Base-by-base conservation (phyloP, 1,139 yeast species). In the Candida pseudocylindracea region DNA sequence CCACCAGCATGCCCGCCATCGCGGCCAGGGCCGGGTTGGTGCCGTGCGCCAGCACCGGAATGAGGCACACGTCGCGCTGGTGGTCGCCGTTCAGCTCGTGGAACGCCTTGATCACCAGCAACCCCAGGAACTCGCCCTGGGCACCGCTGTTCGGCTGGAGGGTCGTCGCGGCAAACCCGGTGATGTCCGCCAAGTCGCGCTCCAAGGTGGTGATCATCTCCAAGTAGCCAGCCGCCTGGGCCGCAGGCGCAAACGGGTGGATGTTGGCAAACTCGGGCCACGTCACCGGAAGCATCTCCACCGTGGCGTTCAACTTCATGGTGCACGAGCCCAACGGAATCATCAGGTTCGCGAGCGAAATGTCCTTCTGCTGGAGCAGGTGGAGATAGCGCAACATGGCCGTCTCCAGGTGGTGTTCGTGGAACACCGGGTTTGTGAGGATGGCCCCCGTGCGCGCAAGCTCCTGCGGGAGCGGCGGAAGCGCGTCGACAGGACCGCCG, bases 11-110 rank as follows among this genome's bases (percentile, higher is more conserved):
- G 30, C 95, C 95, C 45, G 93, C 75, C 93, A 88, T 88, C 31
- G 94, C 83, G 12, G 98, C 96, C 32, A 94, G 80, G 0, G 98
- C 98, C 15, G 98, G 98, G 50, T 88, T 88, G 28, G 98, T 88
- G 37, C 98, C 98, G 48, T 88, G 98, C 2, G 98, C 98, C 46
- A 91, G 73, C 8, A 85, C 93, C 10, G 98, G 98, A 43, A 88
- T 88, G 49, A 88, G 65, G 54, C 95, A 88, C 36, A 88, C 66
- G 50, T 85, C 73, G 50, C 98, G 69, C 40, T 69, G 54, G 27
- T 63, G 57, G 46, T 85, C 75, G 31, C 92, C 93, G 35, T 60
- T 63, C 27, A 78, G 59, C 39, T 69, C 69, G 44, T 78, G 70
- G 51, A 80, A 88, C 33, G 78, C 69, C 45, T 73, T 67, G 44